A percentile compares a stretch with the other conserved stretches of the same genome.
phyloP scores from a whole-genome alignment of 768 basidiomycete species.

The Boletus rubroflammeus region DNA sequence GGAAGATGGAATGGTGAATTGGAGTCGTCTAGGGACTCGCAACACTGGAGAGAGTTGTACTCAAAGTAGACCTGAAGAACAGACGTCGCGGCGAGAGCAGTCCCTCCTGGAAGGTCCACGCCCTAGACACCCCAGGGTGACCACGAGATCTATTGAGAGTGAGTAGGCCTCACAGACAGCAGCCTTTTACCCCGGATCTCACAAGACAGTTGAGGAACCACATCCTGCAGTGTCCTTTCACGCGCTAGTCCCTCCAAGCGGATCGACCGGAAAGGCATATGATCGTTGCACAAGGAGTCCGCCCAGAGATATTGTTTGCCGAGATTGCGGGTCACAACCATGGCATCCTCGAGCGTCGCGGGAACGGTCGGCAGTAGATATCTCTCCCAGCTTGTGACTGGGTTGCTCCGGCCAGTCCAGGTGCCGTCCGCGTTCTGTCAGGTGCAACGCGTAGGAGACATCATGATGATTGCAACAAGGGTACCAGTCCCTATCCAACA shows the following conservation, averaged over 20 bases:
- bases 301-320: slow-evolving; percentile 18
- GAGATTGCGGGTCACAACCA: slow-evolving; percentile 10
- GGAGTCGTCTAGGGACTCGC: slow-evolving; percentile 13
- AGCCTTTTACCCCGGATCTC: slow-evolving; percentile 4
- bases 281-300: slow-evolving; percentile 19
- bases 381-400: slow-evolving; percentile 7
- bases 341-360: slow-evolving; percentile 17
- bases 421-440: background rate
- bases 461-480: slow-evolving; percentile 11
- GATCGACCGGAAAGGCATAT: slow-evolving; percentile 5
- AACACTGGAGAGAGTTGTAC: slow-evolving; percentile 10
- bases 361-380: slow-evolving; percentile 10
- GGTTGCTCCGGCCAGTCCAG: background rate
- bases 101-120: slow-evolving; percentile 20
- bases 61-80: slow-evolving; percentile 23
- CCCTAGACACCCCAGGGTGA: slow-evolving; percentile 14
- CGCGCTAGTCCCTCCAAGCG: slow-evolving; percentile 12
- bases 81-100: slow-evolving; percentile 14
- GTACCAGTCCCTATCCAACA: slow-evolving; percentile 23
- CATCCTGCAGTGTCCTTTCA: slow-evolving; percentile 5
- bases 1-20: slow-evolving; percentile 10
- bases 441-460: background rate
- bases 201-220: slow-evolving; percentile 10
- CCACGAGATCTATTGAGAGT: background rate
- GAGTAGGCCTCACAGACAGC: slow-evolving; percentile 11